Conservation (phyloP, 148 eudicot species). For the Camellia sinensis region DNA sequence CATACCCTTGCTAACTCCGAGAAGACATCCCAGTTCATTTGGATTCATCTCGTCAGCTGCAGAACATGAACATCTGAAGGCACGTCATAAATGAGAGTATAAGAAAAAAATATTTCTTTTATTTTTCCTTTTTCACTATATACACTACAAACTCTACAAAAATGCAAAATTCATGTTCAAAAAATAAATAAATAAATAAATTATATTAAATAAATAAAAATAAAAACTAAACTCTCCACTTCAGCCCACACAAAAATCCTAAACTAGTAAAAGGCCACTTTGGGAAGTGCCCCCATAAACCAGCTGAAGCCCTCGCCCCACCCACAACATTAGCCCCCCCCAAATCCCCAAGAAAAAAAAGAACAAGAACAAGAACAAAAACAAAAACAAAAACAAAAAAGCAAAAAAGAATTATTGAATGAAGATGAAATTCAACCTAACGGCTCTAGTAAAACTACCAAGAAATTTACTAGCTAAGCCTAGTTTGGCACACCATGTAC, state of each 20-base stretch:
- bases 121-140: neutral
- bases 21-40: constrained; percentile 50
- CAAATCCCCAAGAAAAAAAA: no score
- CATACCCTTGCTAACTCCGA: constrained; percentile 55
- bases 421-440: no score
- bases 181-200: neutral
- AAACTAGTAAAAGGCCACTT: neutral
- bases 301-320: no score
- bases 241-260: neutral
- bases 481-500: no score
- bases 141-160: neutral
- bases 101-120: neutral
- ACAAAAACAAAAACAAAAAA: no score
- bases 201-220: no score
- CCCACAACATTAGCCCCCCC: no score
- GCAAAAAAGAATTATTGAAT: no score
- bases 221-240: neutral
- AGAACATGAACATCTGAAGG: constrained; percentile 68
- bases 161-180: neutral
- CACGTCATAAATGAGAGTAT: neutral
- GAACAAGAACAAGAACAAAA: no score
- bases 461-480: neutral
- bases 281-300: neutral
- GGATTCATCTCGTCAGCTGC: constrained; percentile 58
- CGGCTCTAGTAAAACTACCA: no score